Percentiles rank a stretch among this genome's conserved stretches.
Evolutionary conservation across 495 filamentous ascomycete species (phyloP).

Genomic region (Podospora bellae-mahoneyi): DNA sequence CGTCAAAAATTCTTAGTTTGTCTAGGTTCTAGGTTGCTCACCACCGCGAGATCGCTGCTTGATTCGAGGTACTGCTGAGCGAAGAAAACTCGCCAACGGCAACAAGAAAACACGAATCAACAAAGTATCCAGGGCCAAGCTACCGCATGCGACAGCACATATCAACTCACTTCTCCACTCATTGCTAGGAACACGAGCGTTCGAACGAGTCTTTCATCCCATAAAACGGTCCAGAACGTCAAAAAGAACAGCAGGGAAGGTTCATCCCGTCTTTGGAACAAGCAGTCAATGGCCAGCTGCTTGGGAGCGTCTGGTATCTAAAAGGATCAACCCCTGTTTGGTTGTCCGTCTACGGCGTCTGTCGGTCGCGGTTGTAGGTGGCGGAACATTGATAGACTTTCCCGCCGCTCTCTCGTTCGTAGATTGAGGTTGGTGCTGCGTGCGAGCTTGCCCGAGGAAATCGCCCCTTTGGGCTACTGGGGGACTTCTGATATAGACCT

Average conservation of each 20-base stretch:
- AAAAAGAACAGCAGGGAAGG: not conserved
- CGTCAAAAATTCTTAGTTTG: not conserved
- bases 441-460: not conserved
- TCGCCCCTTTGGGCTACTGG: not conserved
- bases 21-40: not conserved
- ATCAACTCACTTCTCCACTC: conserved; percentile 8
- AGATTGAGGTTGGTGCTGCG: not conserved
- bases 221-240: not conserved
- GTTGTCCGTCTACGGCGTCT: conserved; percentile 6
- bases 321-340: conserved; percentile 9
- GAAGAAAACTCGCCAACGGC: not conserved
- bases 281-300: too few relatives aligned
- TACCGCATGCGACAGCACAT: conserved; percentile 8
- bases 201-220: conserved; percentile 6
- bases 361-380: conserved; percentile 11
- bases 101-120: conserved; percentile 5
- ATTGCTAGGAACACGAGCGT: not conserved
- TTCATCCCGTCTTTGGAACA: not conserved
- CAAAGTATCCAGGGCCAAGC: not conserved
- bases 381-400: not conserved
- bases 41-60: not conserved
- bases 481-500: conserved; percentile 12
- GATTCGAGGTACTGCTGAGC: not conserved
- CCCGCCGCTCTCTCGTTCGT: not conserved
- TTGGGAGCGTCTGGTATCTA: too few relatives aligned